A percentile compares a stretch with the other conserved stretches of the same genome.
Conservation (phyloP, 2,329 filamentous ascomycete species). For the Beauveria bassiana region DNA sequence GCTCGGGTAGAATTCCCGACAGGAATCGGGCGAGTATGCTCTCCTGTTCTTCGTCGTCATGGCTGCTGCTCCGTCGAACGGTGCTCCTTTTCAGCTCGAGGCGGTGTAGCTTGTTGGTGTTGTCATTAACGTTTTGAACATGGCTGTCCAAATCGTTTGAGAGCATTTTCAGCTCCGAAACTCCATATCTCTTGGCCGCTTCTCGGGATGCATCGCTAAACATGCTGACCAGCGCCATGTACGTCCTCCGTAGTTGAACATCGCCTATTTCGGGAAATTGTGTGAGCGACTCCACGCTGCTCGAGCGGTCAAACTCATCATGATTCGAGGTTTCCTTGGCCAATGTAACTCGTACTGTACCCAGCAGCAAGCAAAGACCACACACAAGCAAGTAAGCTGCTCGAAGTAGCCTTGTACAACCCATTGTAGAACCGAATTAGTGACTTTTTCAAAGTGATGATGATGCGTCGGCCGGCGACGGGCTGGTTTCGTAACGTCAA, state of each 20-base stretch:
- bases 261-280: not conserved
- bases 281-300: not conserved
- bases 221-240: conserved; percentile 14
- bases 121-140: conserved; percentile 9
- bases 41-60: not conserved
- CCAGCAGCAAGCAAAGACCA: not conserved
- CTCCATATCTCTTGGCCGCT: conserved; percentile 9
- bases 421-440: not conserved
- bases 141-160: conserved; percentile 14
- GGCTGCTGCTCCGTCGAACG: not conserved
- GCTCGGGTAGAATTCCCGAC: not conserved
- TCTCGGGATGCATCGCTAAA: conserved; percentile 13
- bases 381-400: not conserved
- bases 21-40: not conserved
- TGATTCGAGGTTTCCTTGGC: not conserved
- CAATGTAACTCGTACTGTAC: not conserved
- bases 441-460: no score
- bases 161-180: conserved; percentile 10
- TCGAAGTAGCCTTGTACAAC: not conserved
- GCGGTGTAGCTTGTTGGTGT: conserved; percentile 9
- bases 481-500: not conserved
- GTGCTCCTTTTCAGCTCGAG: conserved; percentile 3
- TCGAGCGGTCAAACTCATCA: not conserved
- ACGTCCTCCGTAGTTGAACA: conserved; percentile 12
- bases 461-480: not conserved